Percentiles rank a stretch among this genome's conserved stretches.
These are phyloP conservation scores for Dipodascus geniculatus DNA, from an alignment of 805 yeast species.

Conservation along the genomic window DNA sequence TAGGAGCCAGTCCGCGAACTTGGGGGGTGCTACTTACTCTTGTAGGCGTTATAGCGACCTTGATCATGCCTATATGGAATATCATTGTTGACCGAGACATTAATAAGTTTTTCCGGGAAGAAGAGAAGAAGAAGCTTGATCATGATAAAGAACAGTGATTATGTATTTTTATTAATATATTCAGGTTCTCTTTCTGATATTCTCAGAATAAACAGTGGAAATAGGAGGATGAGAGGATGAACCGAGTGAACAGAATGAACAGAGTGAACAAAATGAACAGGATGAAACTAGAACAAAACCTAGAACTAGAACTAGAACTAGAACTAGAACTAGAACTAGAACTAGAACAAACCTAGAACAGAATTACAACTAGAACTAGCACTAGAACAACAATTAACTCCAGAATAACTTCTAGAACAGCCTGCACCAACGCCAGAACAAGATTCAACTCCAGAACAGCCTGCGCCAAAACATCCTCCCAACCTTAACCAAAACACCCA, in stretches of 20 bases:
- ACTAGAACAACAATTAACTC: no score
- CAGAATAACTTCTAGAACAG: no score
- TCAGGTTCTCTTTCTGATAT: no score
- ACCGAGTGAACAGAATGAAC: neutral
- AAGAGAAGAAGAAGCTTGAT: conserved; percentile 5
- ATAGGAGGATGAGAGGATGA: neutral
- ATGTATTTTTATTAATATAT: no score
- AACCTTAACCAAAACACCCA: no score
- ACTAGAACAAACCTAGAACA: neutral
- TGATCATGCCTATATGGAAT: conserved; percentile 51
- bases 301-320: neutral
- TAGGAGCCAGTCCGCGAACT: conserved; percentile 61
- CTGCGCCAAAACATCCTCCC: no score
- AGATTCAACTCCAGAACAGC: no score
- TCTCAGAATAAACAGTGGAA: neutral
- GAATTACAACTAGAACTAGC: no score
- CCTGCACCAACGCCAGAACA: no score
- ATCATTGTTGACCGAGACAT: conserved; percentile 42
- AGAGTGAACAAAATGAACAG: neutral
- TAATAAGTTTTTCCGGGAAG: conserved; percentile 33
- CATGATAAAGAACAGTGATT: neutral
- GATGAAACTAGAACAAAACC: neutral
- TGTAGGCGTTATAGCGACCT: conserved; percentile 36
- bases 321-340: neutral
- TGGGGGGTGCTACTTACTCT: conserved; percentile 42